These are phyloP conservation scores for Hypoxylon sp. DNA, from an alignment of 2,329 filamentous ascomycete species.

Conservation along the genomic window DNA sequence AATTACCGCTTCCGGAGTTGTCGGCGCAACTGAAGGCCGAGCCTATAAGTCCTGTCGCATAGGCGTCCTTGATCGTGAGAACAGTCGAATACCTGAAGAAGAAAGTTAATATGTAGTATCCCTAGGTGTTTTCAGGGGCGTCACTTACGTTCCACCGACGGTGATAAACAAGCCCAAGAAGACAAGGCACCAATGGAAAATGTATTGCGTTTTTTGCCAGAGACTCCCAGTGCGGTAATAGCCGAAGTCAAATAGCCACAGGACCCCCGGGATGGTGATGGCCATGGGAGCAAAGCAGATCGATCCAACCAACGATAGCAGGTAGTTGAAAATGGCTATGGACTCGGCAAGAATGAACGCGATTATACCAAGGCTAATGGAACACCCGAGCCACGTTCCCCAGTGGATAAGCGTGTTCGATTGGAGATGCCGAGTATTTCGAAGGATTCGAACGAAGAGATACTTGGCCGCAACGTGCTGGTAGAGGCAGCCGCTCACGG, in stretches of 20 bases:
- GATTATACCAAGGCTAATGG: slow-evolving; percentile 40
- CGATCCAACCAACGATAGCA: slow-evolving; percentile 50
- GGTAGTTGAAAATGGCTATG: slow-evolving; percentile 51
- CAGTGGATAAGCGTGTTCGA: slow-evolving; percentile 48
- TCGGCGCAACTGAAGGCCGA: slow-evolving; percentile 42
- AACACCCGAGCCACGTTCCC: slow-evolving; percentile 49
- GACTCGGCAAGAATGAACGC: slow-evolving; percentile 44
- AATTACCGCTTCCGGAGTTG: slow-evolving; percentile 37
- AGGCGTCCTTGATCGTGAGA: slow-evolving; percentile 38
- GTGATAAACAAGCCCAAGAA: slow-evolving; percentile 35
- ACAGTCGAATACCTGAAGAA: slow-evolving; percentile 35
- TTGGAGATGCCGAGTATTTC: slow-evolving; percentile 49
- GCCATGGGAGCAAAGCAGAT: slow-evolving; percentile 54
- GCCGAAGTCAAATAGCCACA: slow-evolving; percentile 54
- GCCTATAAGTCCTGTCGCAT: slow-evolving; percentile 37
- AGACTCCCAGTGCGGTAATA: slow-evolving; percentile 48
- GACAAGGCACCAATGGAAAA: slow-evolving; percentile 39
- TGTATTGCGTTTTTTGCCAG: slow-evolving; percentile 31
- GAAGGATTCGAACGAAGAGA: slow-evolving; percentile 51
- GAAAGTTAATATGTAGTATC: slow-evolving; percentile 5
- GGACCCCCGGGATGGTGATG: slow-evolving; percentile 51
- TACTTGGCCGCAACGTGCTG: slow-evolving; percentile 52
- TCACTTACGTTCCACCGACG: slow-evolving; percentile 39
- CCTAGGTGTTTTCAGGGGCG: neutral
- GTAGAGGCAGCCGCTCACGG: slow-evolving; percentile 55